A percentile compares a stretch with the other conserved stretches of the same genome.
These are phyloP conservation scores for Apiospora phragmitis DNA, from an alignment of 2,329 filamentous ascomycete species.

Conservation along the genomic window DNA sequence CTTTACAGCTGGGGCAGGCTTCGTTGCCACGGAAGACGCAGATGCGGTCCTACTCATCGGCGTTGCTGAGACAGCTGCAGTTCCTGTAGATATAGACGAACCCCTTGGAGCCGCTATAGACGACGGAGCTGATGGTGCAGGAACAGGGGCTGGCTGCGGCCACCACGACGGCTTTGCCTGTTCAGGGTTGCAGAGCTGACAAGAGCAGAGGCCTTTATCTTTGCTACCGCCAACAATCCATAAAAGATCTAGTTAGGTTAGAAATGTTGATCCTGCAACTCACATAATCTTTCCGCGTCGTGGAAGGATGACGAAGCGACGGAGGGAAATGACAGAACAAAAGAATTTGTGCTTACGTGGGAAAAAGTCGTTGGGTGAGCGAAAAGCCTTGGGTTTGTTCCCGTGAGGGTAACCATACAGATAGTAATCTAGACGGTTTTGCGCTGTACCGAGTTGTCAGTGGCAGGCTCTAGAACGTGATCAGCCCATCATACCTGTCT, in stretches of 20 bases:
- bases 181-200: constrained; percentile 16
- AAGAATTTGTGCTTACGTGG: constrained; percentile 3
- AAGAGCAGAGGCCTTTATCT: constrained; percentile 14
- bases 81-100: neutral
- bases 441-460: neutral
- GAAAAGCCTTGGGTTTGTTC: constrained; percentile 14
- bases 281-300: neutral
- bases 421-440: constrained; percentile 15
- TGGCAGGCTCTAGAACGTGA: neutral
- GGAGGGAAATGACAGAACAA: neutral
- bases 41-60: constrained; percentile 15
- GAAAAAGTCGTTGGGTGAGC: constrained; percentile 18
- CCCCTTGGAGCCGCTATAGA: neutral
- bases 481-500: constrained; percentile 9
- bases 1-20: neutral
- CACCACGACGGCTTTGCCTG: constrained; percentile 11
- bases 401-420: constrained; percentile 20
- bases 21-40: constrained; percentile 2
- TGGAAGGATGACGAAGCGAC: neutral
- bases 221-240: constrained; percentile 15
- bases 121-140: neutral
- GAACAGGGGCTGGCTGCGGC: constrained; percentile 6
- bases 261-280: neutral
- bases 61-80: neutral
- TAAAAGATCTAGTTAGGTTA: constrained; percentile 13